A percentile compares a stretch with the other conserved stretches of the same genome.
These are phyloP conservation scores for Phlyctochytrium bullatum DNA, from an alignment of 192 early-diverging fungal species.

Conservation along the genomic window DNA sequence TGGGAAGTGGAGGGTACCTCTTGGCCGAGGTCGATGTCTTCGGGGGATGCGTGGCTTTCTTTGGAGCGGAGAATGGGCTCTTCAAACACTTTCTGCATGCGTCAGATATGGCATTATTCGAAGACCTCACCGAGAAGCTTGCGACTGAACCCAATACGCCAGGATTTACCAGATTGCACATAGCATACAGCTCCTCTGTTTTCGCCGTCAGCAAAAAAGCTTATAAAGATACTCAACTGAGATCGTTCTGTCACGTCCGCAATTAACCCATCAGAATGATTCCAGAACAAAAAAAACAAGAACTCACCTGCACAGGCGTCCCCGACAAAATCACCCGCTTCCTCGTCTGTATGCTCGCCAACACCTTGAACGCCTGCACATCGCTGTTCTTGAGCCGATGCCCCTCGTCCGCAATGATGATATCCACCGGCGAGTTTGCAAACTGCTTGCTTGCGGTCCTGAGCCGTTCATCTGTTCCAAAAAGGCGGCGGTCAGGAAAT, in stretches of 20 bases:
- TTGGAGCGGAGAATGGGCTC: slow-evolving; percentile 33
- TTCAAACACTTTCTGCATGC: slow-evolving; percentile 33
- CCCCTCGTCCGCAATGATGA: slow-evolving; percentile 48
- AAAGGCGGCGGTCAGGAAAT: too few species aligned
- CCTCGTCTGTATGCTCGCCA: slow-evolving; percentile 84
- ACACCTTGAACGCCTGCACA: slow-evolving; percentile 75
- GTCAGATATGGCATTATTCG: too few species aligned
- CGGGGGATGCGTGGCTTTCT: slow-evolving; percentile 20
- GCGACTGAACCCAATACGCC: slow-evolving; percentile 29
- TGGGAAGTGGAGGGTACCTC: too few species aligned
- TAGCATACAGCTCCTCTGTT: slow-evolving; percentile 72
- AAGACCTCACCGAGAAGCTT: slow-evolving; percentile 22
- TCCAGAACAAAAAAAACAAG: too few species aligned
- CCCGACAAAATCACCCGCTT: slow-evolving; percentile 93
- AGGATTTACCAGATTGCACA: slow-evolving; percentile 76
- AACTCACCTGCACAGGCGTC: slow-evolving; percentile 78
- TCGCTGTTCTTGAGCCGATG: slow-evolving; percentile 92
- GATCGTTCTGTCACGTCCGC: slow-evolving; percentile 51
- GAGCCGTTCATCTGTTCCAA: slow-evolving; percentile 29
- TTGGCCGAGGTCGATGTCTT: slow-evolving; percentile 28
- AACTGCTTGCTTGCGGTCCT: slow-evolving; percentile 20
- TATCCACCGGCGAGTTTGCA: slow-evolving; percentile 24
- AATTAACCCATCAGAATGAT: too few species aligned
- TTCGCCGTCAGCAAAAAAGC: slow-evolving; percentile 3
- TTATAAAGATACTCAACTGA: slow-evolving; percentile 1